Evolutionary conservation across 1,139 yeast species (phyloP).

Genomic region (Martiniozyma asiatica): DNA sequence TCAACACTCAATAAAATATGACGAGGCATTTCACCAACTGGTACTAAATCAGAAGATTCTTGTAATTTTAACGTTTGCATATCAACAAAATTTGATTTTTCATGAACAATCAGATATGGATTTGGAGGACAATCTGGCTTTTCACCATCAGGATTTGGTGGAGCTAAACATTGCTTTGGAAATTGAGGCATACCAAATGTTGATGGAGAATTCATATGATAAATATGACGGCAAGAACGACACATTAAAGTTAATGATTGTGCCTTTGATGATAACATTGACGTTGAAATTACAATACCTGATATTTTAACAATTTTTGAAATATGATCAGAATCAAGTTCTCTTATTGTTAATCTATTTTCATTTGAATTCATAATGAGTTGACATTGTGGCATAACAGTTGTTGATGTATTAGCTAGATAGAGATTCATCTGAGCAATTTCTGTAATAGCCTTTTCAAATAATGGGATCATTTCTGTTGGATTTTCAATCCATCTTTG

Average conservation of each 20-base stretch:
- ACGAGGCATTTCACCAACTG: slow-evolving; percentile 98
- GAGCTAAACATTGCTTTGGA: slow-evolving; percentile 58
- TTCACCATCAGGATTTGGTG: slow-evolving; percentile 42
- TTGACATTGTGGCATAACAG: slow-evolving; percentile 65
- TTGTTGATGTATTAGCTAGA: slow-evolving; percentile 43
- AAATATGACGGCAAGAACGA: slow-evolving; percentile 74
- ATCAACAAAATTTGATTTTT: slow-evolving; percentile 82
- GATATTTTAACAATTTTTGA: slow-evolving; percentile 83
- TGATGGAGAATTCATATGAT: slow-evolving; percentile 50
- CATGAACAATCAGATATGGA: slow-evolving; percentile 90
- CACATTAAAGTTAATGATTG: slow-evolving; percentile 78
- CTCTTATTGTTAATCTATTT: slow-evolving; percentile 61
- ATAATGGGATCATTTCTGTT: slow-evolving; percentile 74
- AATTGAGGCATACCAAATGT: slow-evolving; percentile 73
- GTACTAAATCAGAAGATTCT: slow-evolving; percentile 96
- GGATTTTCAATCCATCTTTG: slow-evolving; percentile 82
- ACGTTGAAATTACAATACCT: slow-evolving; percentile 87
- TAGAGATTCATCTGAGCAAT: slow-evolving; percentile 75
- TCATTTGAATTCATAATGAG: slow-evolving; percentile 67
- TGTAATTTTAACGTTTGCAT: slow-evolving; percentile 90
- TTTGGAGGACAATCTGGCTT: slow-evolving; percentile 73
- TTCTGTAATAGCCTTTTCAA: slow-evolving; percentile 82
- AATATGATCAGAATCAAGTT: slow-evolving; percentile 78
- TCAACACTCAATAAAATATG: slow-evolving; percentile 83
- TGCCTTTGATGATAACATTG: slow-evolving; percentile 82